Evolutionary conservation across 441 rosid species (phyloP).

Genomic region (Eugenia klotzschiana): DNA sequence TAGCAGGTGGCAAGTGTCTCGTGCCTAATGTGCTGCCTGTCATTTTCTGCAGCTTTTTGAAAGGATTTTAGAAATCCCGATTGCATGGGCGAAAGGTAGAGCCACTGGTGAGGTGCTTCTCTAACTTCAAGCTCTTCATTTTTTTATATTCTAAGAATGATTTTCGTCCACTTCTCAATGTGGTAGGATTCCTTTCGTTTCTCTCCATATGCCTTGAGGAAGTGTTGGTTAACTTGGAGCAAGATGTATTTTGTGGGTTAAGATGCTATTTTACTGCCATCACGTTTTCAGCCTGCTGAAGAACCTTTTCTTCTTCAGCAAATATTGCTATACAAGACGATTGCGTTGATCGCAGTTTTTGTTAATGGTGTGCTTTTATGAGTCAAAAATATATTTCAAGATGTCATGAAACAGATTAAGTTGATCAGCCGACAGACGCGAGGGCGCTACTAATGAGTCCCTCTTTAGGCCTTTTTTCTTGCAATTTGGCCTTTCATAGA

Average conservation of each 20-base stretch:
- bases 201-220: neutral
- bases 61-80: slow-evolving; percentile 83
- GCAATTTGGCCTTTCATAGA: neutral
- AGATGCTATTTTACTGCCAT: neutral
- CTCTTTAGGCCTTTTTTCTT: neutral
- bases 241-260: neutral
- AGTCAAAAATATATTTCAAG: neutral
- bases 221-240: neutral
- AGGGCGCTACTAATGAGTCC: neutral
- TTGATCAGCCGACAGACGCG: neutral
- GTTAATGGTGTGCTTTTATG: neutral
- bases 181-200: neutral
- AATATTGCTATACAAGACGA: neutral
- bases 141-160: neutral
- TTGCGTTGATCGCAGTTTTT: neutral
- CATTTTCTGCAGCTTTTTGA: slow-evolving; percentile 68
- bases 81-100: slow-evolving; percentile 84
- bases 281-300: neutral
- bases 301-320: neutral
- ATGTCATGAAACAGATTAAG: neutral
- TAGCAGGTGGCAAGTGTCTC: slow-evolving; percentile 4
- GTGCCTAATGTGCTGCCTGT: slow-evolving; percentile 10
- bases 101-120: slow-evolving; percentile 99
- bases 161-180: neutral
- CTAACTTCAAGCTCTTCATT: slow-evolving; percentile 28